A percentile compares a stretch with the other conserved stretches of the same genome.
Evolutionary conservation across 352 stramenopile species (phyloP).

Genomic region (Globisporangium takayamanum): DNA sequence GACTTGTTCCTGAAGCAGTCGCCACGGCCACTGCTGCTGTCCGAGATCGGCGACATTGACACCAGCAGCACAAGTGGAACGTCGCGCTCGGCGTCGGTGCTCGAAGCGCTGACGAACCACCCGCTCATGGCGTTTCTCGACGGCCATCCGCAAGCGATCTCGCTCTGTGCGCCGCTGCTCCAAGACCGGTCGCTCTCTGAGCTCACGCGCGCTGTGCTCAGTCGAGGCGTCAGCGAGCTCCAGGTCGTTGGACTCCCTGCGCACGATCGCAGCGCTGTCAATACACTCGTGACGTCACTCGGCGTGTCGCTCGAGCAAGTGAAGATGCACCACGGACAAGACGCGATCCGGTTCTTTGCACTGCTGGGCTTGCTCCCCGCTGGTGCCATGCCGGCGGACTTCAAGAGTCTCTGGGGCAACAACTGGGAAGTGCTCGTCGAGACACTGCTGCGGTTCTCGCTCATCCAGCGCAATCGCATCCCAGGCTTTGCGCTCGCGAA

Average conservation of each 20-base stretch:
- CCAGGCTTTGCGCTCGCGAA: slow-evolving; percentile 54
- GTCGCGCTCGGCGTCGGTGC: slow-evolving; percentile 30
- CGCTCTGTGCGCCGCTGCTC: slow-evolving; percentile 62
- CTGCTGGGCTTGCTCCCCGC: slow-evolving; percentile 62
- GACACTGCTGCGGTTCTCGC: slow-evolving; percentile 63
- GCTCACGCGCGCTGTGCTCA: slow-evolving; percentile 64
- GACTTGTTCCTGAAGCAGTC: slow-evolving; percentile 79
- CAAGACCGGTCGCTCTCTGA: slow-evolving; percentile 70
- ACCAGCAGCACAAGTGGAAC: slow-evolving; percentile 15
- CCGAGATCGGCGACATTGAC: slow-evolving; percentile 57
- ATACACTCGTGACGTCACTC: slow-evolving; percentile 69
- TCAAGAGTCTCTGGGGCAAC: slow-evolving; percentile 63
- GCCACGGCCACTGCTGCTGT: slow-evolving; percentile 52
- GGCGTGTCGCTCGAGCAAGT: slow-evolving; percentile 73
- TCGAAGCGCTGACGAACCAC: slow-evolving; percentile 56
- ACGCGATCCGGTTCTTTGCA: slow-evolving; percentile 72
- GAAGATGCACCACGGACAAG: slow-evolving; percentile 53
- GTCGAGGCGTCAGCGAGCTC: slow-evolving; percentile 57
- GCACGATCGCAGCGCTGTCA: slow-evolving; percentile 63
- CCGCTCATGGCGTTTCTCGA: slow-evolving; percentile 78
- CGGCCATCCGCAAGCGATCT: slow-evolving; percentile 76
- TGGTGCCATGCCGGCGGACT: slow-evolving; percentile 68
- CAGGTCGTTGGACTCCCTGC: slow-evolving; percentile 58
- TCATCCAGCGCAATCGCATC: slow-evolving; percentile 72
- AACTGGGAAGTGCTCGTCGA: slow-evolving; percentile 64